A percentile compares a stretch with the other conserved stretches of the same genome.
Conservation (phyloP, 768 basidiomycete species). For the Neoboletus brunneissimus region DNA sequence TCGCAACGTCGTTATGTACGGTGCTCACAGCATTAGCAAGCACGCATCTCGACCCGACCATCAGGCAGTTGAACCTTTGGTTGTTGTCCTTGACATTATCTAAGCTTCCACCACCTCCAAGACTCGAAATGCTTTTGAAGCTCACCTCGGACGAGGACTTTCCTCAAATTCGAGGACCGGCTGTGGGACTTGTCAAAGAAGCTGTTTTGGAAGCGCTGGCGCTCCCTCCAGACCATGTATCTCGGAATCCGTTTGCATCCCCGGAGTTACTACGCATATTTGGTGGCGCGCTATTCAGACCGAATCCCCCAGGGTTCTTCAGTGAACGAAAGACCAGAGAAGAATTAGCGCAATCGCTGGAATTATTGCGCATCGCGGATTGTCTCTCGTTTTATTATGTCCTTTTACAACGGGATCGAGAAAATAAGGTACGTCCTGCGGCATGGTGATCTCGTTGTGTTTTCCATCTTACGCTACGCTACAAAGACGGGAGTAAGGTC, state of each 20-base stretch:
- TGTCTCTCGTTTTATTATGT: slow-evolving; percentile 68
- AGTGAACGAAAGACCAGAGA: slow-evolving; percentile 33
- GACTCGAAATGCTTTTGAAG: slow-evolving; percentile 54
- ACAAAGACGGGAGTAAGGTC: slow-evolving; percentile 53
- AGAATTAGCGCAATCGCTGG: slow-evolving; percentile 53
- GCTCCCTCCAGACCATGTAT: slow-evolving; percentile 14
- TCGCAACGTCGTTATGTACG: slow-evolving; percentile 46
- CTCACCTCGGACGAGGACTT: slow-evolving; percentile 48
- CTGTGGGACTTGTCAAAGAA: slow-evolving; percentile 68
- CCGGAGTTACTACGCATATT: slow-evolving; percentile 54
- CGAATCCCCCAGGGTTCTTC: slow-evolving; percentile 55
- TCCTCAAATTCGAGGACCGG: slow-evolving; percentile 67
- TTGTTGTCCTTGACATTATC: slow-evolving; percentile 53
- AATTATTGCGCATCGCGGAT: slow-evolving; percentile 61
- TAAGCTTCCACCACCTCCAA: slow-evolving; percentile 43
- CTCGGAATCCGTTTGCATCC: slow-evolving; percentile 49
- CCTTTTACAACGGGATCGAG: slow-evolving; percentile 53
- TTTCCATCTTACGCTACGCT: background rate
- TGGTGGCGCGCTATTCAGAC: slow-evolving; percentile 56
- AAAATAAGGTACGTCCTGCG: slow-evolving; percentile 47
- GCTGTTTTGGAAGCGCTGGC: slow-evolving; percentile 53
- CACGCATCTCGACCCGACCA: slow-evolving; percentile 54
- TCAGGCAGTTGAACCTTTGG: slow-evolving; percentile 61
- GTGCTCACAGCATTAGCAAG: slow-evolving; percentile 57
- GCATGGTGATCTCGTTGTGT: background rate